Conservation (phyloP, 1,284 basidiomycete species). For the Tilletia setariae region DNA sequence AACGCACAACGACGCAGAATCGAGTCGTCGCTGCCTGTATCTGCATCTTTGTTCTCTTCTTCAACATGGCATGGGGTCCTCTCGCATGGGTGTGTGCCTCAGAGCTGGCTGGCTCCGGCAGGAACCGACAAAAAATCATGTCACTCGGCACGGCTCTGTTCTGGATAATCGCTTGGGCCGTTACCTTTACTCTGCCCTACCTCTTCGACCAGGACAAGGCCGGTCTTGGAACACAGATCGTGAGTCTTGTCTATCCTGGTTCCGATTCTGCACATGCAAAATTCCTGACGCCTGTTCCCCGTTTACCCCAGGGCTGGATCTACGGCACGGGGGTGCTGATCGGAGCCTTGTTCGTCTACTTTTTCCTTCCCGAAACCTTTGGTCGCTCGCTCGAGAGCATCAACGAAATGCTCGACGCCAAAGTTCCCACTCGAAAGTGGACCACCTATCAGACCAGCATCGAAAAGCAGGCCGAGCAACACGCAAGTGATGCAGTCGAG, state of each 20-base stretch:
- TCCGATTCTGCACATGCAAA: not conserved
- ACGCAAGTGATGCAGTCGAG: not conserved
- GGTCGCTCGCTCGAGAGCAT: slow-evolving; percentile 46
- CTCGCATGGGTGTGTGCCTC: slow-evolving; percentile 53
- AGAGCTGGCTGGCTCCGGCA: slow-evolving; percentile 45
- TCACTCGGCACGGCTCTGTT: slow-evolving; percentile 57
- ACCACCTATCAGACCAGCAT: not conserved
- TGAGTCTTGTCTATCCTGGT: not conserved
- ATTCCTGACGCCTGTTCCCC: not conserved
- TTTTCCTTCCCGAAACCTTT: slow-evolving; percentile 54
- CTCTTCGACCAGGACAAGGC: slow-evolving; percentile 49
- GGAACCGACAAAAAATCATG: slow-evolving; percentile 58
- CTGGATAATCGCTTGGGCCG: slow-evolving; percentile 58
- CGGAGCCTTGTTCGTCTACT: slow-evolving; percentile 57
- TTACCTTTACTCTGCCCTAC: slow-evolving; percentile 51
- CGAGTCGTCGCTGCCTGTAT: slow-evolving; percentile 58
- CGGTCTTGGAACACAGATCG: slow-evolving; percentile 53
- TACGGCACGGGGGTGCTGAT: slow-evolving; percentile 54
- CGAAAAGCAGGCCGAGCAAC: not conserved
- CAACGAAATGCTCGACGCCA: slow-evolving; percentile 43
- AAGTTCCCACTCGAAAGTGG: slow-evolving; percentile 41
- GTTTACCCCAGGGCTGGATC: slow-evolving; percentile 54
- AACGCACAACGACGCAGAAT: slow-evolving; percentile 33
- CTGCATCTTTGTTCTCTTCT: slow-evolving; percentile 57
- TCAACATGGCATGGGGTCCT: slow-evolving; percentile 59